Evolutionary conservation across 2,329 filamentous ascomycete genomes (phyloP), one percentile per base, ranked within the genome.

Genomic region (Ophiostoma himal-ulmi): DNA sequence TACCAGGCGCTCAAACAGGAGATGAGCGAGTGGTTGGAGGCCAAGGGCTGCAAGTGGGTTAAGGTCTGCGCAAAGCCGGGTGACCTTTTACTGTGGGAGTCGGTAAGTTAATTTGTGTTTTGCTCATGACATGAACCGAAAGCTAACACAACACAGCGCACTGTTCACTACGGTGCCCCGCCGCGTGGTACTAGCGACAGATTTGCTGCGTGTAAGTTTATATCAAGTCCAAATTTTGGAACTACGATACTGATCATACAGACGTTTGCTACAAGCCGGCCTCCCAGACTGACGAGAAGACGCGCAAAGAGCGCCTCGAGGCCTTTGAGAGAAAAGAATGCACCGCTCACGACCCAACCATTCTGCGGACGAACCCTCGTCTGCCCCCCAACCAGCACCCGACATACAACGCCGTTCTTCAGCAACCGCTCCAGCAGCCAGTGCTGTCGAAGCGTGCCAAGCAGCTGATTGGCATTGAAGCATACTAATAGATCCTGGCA

Each of bases 41-140:
- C 14, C 34, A 60, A 68, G 20, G 67, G 67, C 17, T 68, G 67
- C 67, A 57, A 37, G 14, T 68, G 67, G 67, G 52, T 60, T 34
- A 68, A 68, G 34, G 52, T 68, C 34, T 68, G 67, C 34, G 67
- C 67, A 36, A 39, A 68, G 52, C 67, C 67, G 11, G 67, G 67
- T 5, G 67, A 68, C n/a, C 67, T 68, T 22, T 30, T 68, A n/a
- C 36, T 68, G 34, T 68, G 67, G 67, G 67, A 68, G 34, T 68
- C 67, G 48, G 62, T 65, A 65, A 37, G 62, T 65, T n/a, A 17
- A 3, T 37, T 36, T 22, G 14, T 22, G 34, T 22, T 39, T n/a
- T 22, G 5, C 22, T 13, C 17, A 22, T 34, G 54, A 60, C 10
- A 3, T 4, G 13, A 34, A 22, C 2, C 11, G 1, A 39, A 5